These are phyloP conservation scores for Cylindricascospora bacillispora DNA, from an alignment of 1,139 yeast genomes.

Conservation along the genomic window DNA sequence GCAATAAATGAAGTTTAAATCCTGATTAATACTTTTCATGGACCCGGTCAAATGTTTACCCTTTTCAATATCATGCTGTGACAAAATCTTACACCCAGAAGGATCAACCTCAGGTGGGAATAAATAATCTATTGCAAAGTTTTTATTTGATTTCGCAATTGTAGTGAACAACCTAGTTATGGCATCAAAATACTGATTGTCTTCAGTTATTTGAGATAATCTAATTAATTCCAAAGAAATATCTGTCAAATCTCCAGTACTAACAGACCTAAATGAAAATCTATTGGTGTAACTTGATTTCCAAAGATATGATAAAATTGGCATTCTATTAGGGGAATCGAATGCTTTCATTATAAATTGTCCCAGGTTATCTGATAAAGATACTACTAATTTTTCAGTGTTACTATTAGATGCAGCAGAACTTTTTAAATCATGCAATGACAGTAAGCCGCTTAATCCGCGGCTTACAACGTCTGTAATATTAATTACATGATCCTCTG, in stretches of 20 bases:
- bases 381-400: constrained; percentile 7
- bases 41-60: constrained; percentile 25
- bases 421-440: constrained; percentile 30
- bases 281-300: constrained; percentile 35
- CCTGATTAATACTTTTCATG: constrained; percentile 24
- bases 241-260: constrained; percentile 58
- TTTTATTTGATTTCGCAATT: constrained; percentile 27
- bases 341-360: constrained; percentile 55
- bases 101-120: constrained; percentile 35
- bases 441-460: not conserved
- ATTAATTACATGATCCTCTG: not conserved
- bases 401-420: constrained; percentile 20
- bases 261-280: constrained; percentile 35
- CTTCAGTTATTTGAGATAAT: constrained; percentile 54
- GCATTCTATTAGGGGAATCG: constrained; percentile 57
- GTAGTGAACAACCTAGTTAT: constrained; percentile 33
- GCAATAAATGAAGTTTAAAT: constrained; percentile 23
- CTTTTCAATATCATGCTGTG: constrained; percentile 19
- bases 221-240: constrained; percentile 59
- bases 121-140: constrained; percentile 29
- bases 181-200: constrained; percentile 35
- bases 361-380: constrained; percentile 35
- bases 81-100: constrained; percentile 34
- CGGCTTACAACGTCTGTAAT: not conserved
- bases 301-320: constrained; percentile 51